Conservation (phyloP, 2,329 filamentous ascomycete species). For the Phyllosticta paracitricarpa region DNA sequence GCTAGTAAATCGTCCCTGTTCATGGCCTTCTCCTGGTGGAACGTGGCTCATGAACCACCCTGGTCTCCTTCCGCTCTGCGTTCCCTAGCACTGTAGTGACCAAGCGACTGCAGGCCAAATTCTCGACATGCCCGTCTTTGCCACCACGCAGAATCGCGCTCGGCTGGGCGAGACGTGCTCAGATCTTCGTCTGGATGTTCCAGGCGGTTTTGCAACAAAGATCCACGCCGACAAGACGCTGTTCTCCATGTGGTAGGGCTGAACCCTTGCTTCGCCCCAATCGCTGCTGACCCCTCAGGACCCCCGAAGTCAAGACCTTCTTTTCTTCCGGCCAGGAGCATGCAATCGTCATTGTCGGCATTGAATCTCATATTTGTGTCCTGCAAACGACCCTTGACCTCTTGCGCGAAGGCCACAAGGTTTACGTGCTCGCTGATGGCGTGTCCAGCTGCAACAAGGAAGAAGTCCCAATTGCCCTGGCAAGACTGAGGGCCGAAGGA, state of each 20-base stretch:
- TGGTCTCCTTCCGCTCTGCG: neutral
- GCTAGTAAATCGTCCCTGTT: constrained; percentile 28
- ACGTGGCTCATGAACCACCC: neutral
- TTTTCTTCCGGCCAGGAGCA: constrained; percentile 25
- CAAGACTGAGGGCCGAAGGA: constrained; percentile 63
- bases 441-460: constrained; percentile 79
- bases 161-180: constrained; percentile 72
- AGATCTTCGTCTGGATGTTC: constrained; percentile 49
- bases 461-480: constrained; percentile 72
- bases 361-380: constrained; percentile 90
- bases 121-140: constrained; percentile 67
- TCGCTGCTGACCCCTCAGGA: constrained; percentile 16
- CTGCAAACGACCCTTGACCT: constrained; percentile 86
- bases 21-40: neutral
- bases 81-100: neutral
- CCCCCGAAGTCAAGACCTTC: constrained; percentile 16
- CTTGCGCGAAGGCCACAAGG: constrained; percentile 61
- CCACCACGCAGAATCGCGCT: constrained; percentile 73
- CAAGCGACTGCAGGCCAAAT: constrained; percentile 31
- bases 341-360: constrained; percentile 72
- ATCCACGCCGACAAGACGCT: constrained; percentile 71
- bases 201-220: constrained; percentile 42
- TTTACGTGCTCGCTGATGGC: constrained; percentile 81
- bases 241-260: constrained; percentile 61
- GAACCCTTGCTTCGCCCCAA: constrained; percentile 15